Evolutionary conservation across 2,329 filamentous ascomycete genomes (phyloP), one percentile per base, ranked within the genome.

Genomic region (Nectriaceae sp.): DNA sequence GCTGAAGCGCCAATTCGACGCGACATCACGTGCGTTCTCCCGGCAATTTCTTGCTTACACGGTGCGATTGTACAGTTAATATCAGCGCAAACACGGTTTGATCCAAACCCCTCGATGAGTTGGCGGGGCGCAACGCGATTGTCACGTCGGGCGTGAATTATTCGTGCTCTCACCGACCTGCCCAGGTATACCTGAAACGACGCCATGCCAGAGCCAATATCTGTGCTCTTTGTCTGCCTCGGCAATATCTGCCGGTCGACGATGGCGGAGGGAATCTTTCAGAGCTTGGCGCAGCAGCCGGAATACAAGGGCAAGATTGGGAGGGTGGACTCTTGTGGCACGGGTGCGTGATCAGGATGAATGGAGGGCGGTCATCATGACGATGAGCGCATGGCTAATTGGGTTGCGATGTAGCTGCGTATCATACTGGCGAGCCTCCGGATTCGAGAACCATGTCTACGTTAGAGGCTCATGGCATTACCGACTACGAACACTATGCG

Each of bases 201-300:
- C n/a, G n/a, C n/a, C n/a, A 72, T 73, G 70, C 50, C 70, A 5
- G 71, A 73, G 51, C 67, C 69, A 33, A 57, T 89, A 46, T 91
- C 87, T 3, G 88, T 97, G 31, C 82, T 97, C 44, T 97, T 97
- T 67, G 93, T 97, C 60, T 99, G 94, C 72, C 80, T 97, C 26
- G 94, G 94, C 68, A 99, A 99, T 71, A 97, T 97, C 65, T 99
- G 91, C 68, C 79, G 82, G 52, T 96, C 91, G 6, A 89, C 94
- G 24, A 97, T 99, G 94, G 90, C 92, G 39, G 93, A 97, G 75
- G 94, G 89, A 42, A 89, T 96, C 56, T 97, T 99, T 73, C 83
- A 84, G 49, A 82, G 85, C 51, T 74, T 94, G 35, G 79, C 80
- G 35, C 77, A 80, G 57, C 80, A 86, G 59, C 71, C 80, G 40